Base-by-base conservation (phyloP, 495 filamentous ascomycete species). In the Neurospora sp. region DNA sequence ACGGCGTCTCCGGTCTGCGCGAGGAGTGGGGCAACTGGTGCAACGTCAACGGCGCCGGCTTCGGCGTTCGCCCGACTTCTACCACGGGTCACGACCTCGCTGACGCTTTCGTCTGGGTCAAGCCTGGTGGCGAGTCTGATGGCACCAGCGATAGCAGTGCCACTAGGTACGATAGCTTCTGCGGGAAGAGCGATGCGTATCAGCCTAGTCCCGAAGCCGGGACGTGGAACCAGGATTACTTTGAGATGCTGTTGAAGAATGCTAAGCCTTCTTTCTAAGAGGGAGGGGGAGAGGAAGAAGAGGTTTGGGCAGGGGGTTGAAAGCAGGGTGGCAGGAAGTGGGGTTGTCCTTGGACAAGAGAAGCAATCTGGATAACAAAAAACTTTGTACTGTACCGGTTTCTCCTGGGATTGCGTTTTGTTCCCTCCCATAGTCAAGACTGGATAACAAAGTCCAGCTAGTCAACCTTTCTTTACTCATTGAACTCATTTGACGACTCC, bases 81-180 rank as follows among this genome's bases (percentile, higher is more conserved):
- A 78, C 86, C 73, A 92, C 91, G 9, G 89, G 89, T 71, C 77
- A 86, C 79, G 77, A 84, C 34, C 86, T 92, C 37, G 85, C 87
- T 71, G 92, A 94, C 80, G 90, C 92, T 66, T 93, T 94, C 83
- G 91, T 93, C 80, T 94, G 92, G 92, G 84, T 92, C 77, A 94
- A 94, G 88, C 92, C 92, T 71, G 92, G 92, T 77, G 92, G 92
- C 76, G 92, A 96, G 82, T 90, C 88, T 59, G 92, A 94, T 81
- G 92, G 92, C 76, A 94, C 92, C 70, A 89, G 86, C 71, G 84
- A 94, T 79, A 84, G 79, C 42, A 80, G 83, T 43, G 85, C 92
- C 15, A 75, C 79, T 73, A 87, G 92, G 40, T 96, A 92, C 81
- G 92, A 96, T 84, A 84, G 82, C 62, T 89, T 88, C 85, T 94